These are phyloP conservation scores for Pneumocystis jirovecii DNA, from an alignment of 1,139 yeast species.

Conservation along the genomic window DNA sequence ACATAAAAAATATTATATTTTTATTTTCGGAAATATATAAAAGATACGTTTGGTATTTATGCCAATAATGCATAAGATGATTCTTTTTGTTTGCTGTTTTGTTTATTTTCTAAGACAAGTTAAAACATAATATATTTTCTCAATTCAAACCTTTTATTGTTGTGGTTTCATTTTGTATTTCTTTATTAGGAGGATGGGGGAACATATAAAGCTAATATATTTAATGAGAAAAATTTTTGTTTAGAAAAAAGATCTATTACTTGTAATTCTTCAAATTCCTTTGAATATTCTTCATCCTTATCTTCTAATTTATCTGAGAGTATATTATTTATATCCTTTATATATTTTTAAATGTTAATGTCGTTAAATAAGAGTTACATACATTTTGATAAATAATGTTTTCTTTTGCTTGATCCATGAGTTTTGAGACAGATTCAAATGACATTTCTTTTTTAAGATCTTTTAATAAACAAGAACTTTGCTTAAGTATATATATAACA, in stretches of 20 bases:
- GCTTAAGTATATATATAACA: slow-evolving; percentile 60
- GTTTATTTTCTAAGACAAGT: not conserved
- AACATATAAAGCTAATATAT: slow-evolving; percentile 10
- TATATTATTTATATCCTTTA: slow-evolving; percentile 31
- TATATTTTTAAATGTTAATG: slow-evolving; percentile 24
- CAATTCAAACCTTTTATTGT: not conserved
- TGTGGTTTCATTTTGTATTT: not conserved
- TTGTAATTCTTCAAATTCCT: slow-evolving; percentile 41
- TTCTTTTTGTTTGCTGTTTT: not conserved
- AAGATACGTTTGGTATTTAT: not conserved
- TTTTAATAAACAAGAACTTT: slow-evolving; percentile 63
- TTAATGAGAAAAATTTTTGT: not conserved
- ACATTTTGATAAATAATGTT: slow-evolving; percentile 63
- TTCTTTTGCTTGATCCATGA: slow-evolving; percentile 74
- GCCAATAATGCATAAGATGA: not conserved
- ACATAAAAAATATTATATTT: not conserved
- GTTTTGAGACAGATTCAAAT: slow-evolving; percentile 60
- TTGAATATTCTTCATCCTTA: slow-evolving; percentile 54
- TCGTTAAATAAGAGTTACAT: not conserved
- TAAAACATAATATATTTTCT: not conserved
- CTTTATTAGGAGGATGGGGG: slow-evolving; percentile 17
- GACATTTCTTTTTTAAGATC: slow-evolving; percentile 66
- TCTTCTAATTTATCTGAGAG: slow-evolving; percentile 30
- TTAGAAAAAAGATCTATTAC: slow-evolving; percentile 22
- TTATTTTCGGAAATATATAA: not conserved